Conservation (phyloP, 176 grass and related monocot genomes). For the Cenchrus purpureus region DNA sequence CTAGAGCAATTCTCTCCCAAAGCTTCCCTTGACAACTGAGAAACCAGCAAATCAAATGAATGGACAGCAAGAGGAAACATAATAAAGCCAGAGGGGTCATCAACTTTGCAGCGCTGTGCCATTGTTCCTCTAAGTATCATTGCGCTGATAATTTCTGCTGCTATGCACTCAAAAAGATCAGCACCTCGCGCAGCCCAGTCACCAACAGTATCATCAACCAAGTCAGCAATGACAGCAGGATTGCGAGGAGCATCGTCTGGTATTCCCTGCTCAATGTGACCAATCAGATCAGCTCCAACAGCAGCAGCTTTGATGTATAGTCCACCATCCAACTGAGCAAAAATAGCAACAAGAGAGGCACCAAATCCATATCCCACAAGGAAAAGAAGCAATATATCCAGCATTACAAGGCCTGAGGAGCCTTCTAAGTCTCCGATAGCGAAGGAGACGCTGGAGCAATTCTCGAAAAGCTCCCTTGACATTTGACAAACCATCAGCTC, state of each 20-base stretch:
- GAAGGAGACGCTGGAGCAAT: too few species aligned
- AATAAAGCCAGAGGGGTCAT: slow-evolving; percentile 96
- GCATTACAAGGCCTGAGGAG: too few species aligned
- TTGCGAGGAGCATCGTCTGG: slow-evolving; percentile 99
- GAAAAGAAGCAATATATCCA: slow-evolving; percentile 88
- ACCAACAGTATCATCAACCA: slow-evolving; percentile 99
- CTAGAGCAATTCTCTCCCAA: too few species aligned
- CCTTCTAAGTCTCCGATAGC: too few species aligned
- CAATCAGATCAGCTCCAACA: slow-evolving; percentile 98
- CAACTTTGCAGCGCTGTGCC: slow-evolving; percentile 97
- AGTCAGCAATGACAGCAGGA: slow-evolving; percentile 99
- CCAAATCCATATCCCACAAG: slow-evolving; percentile 99
- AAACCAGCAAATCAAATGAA: slow-evolving; percentile 96
- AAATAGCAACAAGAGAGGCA: slow-evolving; percentile 98
- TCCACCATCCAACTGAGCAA: slow-evolving; percentile 97
- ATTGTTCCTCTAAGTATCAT: slow-evolving; percentile 99
- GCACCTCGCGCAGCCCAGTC: slow-evolving; percentile 96
- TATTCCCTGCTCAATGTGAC: slow-evolving; percentile 99
- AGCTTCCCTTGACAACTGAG: slow-evolving; percentile 50
- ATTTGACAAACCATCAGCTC: too few species aligned
- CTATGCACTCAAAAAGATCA: slow-evolving; percentile 98
- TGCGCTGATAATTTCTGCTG: slow-evolving; percentile 99
- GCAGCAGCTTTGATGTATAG: slow-evolving; percentile 99
- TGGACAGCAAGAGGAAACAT: slow-evolving; percentile 96
- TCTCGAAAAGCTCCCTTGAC: too few species aligned